Evolutionary conservation across 345 rosid genomes (phyloP), one percentile per base, ranked within the genome.

Genomic region (Citrus australasica): DNA sequence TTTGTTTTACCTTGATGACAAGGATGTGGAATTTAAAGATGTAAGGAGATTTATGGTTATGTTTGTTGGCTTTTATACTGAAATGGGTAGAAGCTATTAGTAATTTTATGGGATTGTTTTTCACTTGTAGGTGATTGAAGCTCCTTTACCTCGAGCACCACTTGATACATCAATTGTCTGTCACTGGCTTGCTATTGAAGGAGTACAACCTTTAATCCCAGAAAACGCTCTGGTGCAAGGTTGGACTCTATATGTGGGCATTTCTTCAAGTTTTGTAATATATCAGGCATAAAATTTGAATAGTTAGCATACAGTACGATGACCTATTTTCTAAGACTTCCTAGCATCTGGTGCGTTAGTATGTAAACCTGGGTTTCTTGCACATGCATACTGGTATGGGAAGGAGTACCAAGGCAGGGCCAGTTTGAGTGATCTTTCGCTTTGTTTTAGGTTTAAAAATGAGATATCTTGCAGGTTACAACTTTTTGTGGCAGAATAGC

Each of bases 151-250:
- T 16, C 92, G 88, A 87, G 97, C 97, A 40, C 99, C 97, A 27
- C 97, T 94, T 80, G 99, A 94, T 82, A 87, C 98, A 25, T 88
- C 91, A 40, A 73, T 96, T 71, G 78, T 83, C 75, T 94, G 98
- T 77, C 99, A 96, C 87, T 96, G 99, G 99, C 91, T 96, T 46
- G 99, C 99, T 69, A 94, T 96, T 86, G 99, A 96, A 73, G 98
- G 99, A 61, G 93, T 94, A 60, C 97, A 96, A 76, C 98, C 99
- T 73, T 92, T 97, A 67, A 91, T 96, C 71, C 99, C 98, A 60
- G 98, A 96, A 86, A 96, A 96, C 89, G 97, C 93, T 82, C 94
- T 97, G 2, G 78, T 89, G 72, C 85, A 89, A 94, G 99, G 99
- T 94, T 78, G 78, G 79, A 76, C 76, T 83, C 81, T 79, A 68